Evolutionary conservation across 148 eudicot genomes (phyloP), one percentile per base, ranked within the genome.

Genomic region (Fagopyrum esculentum): DNA sequence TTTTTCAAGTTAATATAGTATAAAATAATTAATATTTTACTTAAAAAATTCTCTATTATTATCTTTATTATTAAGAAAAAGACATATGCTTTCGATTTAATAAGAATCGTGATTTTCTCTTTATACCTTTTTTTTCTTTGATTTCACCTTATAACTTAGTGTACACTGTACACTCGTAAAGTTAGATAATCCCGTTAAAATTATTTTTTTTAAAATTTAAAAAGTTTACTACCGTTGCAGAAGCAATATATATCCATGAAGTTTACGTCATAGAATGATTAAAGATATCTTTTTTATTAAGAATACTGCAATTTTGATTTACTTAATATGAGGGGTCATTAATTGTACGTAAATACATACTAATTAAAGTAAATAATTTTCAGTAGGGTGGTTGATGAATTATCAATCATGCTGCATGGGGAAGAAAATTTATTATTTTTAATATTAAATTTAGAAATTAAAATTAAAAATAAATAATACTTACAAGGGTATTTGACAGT

Each of bases 401-500:
- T 9, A 29, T 40, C 1, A 3, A 29, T 5, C 45, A 64, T 29
- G 40, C 40, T 35, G 40, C 40, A 35, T 35, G 40, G 40, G 40
- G 40, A 35, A 29, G 7, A 9, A 59, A 60, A 15, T 8, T 16
- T 19, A n/a, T 16, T 35, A 26, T 26, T 9, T 64, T 64, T 64
- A 0, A 26, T 19, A 22, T 22, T 22, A 22, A 22, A 22, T 22
- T 22, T 22, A 22, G 26, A 22, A 26, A 26, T 10, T 3, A 5
- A 45, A 69, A 69, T 12, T 5, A 15, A 69, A 45, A 16, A 2
- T 4, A n/a, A 16, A 45, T 12, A 50, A 45, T 44, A 59, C 81
- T 77, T 74, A 85, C 90, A 84, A 75, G 48, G 88, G 90, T 56
- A 87, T 50, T 45, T 87, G 69, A 73, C 90, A 87, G 71, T 66